phyloP scores from a whole-genome alignment of 805 yeast genomes.

The Lipomyces anomalus region DNA sequence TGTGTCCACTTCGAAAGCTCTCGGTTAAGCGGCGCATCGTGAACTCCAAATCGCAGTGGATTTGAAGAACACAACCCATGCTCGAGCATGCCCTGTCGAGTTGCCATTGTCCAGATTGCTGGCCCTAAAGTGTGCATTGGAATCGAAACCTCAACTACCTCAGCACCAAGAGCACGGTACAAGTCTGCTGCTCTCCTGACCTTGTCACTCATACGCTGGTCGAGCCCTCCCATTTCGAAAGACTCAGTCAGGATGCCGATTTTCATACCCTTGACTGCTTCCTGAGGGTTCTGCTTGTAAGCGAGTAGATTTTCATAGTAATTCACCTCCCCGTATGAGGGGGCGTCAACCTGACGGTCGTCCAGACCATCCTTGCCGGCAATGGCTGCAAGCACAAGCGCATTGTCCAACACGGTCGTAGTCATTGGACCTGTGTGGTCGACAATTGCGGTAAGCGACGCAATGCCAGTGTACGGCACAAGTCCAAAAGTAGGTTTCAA shows the following conservation, averaged over 20 bases:
- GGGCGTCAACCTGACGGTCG: constrained; percentile 32
- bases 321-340: constrained; percentile 15
- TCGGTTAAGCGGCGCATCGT: constrained; percentile 9
- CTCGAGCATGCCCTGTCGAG: constrained; percentile 21
- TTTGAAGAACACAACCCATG: constrained; percentile 19
- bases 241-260: constrained; percentile 36
- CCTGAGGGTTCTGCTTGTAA: constrained; percentile 12
- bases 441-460: constrained; percentile 33
- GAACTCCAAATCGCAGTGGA: constrained; percentile 19
- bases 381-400: constrained; percentile 32
- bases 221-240: constrained; percentile 35
- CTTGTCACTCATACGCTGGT: constrained; percentile 29
- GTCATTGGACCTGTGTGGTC: constrained; percentile 42
- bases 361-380: constrained; percentile 38
- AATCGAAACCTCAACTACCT: constrained; percentile 34
- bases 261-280: constrained; percentile 31
- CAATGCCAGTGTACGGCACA: constrained; percentile 38
- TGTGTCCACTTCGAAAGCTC: constrained; percentile 16
- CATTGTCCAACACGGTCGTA: constrained; percentile 34
- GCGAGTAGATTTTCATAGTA: constrained; percentile 24
- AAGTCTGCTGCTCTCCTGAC: constrained; percentile 32
- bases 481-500: constrained; percentile 44
- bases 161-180: constrained; percentile 33
- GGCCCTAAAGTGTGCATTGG: constrained; percentile 38
- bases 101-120: constrained; percentile 36